Percentiles rank a stretch among this genome's conserved stretches.
phyloP scores from a whole-genome alignment of 2,329 filamentous ascomycete genomes.

The Nothopassalora personata region DNA sequence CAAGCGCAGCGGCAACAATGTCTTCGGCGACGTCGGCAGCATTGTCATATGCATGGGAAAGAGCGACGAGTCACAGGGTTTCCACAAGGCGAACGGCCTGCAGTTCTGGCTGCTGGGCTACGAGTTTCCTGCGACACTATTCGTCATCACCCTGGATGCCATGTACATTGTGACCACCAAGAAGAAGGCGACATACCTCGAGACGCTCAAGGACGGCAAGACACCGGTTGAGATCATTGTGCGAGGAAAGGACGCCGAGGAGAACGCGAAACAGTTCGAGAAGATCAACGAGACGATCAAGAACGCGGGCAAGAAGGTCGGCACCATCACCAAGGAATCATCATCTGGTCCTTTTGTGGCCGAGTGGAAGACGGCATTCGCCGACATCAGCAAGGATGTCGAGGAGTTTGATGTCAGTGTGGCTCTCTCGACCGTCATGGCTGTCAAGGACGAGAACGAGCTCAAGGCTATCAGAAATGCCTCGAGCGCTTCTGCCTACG shows the following conservation, averaged over 20 bases:
- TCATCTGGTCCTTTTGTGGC: constrained; percentile 86
- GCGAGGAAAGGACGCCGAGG: constrained; percentile 81
- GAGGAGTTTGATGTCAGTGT: constrained; percentile 82
- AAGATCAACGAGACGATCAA: constrained; percentile 84
- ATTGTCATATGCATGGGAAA: constrained; percentile 92
- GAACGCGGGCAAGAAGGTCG: constrained; percentile 83
- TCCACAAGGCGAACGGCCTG: constrained; percentile 93
- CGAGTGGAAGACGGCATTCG: constrained; percentile 86
- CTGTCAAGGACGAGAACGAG: constrained; percentile 92
- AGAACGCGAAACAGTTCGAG: constrained; percentile 85
- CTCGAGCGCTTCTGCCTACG: constrained; percentile 84
- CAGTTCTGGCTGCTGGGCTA: constrained; percentile 99
- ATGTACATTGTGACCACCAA: constrained; percentile 91
- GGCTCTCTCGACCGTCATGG: constrained; percentile 79
- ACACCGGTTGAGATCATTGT: constrained; percentile 89
- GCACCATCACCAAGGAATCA: constrained; percentile 76
- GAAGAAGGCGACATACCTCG: constrained; percentile 96
- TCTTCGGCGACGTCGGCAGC: constrained; percentile 81
- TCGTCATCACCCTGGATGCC: constrained; percentile 82
- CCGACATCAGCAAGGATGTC: constrained; percentile 72
- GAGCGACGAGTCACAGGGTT: constrained; percentile 78
- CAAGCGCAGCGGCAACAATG: constrained; percentile 76
- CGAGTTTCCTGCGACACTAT: constrained; percentile 93
- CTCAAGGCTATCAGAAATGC: constrained; percentile 90
- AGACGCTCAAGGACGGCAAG: constrained; percentile 81